A percentile compares a stretch with the other conserved stretches of the same genome.
These are phyloP conservation scores for Claviceps humidiphila DNA, from an alignment of 2,329 filamentous ascomycete genomes.

Conservation along the genomic window DNA sequence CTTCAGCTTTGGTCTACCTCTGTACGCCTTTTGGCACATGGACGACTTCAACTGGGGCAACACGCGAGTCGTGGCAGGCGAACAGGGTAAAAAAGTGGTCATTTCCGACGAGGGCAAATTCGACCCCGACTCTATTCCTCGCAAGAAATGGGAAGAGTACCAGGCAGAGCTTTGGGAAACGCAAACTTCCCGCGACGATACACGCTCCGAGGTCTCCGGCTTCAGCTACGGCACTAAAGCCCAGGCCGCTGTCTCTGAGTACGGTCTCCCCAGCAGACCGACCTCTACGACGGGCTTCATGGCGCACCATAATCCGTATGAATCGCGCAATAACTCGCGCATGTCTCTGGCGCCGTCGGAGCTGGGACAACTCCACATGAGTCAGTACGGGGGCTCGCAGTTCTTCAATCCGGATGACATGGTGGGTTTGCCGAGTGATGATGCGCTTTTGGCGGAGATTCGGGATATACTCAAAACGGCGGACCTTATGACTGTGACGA, in stretches of 20 bases:
- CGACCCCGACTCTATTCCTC: slow-evolving; percentile 80
- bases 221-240: slow-evolving; percentile 88
- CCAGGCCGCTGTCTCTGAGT: slow-evolving; percentile 52
- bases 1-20: slow-evolving; percentile 77
- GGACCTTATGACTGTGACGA: slow-evolving; percentile 94
- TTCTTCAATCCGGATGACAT: slow-evolving; percentile 55
- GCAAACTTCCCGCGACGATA: slow-evolving; percentile 70
- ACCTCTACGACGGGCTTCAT: slow-evolving; percentile 38
- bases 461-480: slow-evolving; percentile 82
- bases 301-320: slow-evolving; percentile 39
- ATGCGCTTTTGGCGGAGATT: slow-evolving; percentile 84
- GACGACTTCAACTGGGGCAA: slow-evolving; percentile 99
- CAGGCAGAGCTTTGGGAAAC: slow-evolving; percentile 96
- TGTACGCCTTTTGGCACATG: slow-evolving; percentile 99
- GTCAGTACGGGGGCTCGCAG: slow-evolving; percentile 47
- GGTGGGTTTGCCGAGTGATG: slow-evolving; percentile 68
- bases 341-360: slow-evolving; percentile 74
- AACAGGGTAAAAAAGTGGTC: slow-evolving; percentile 82
- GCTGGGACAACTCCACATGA: slow-evolving; percentile 43
- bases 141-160: slow-evolving; percentile 99
- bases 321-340: slow-evolving; percentile 40
- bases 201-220: slow-evolving; percentile 78
- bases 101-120: slow-evolving; percentile 97
- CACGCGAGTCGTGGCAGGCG: slow-evolving; percentile 90
- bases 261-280: slow-evolving; percentile 48